Evolutionary conservation across 2,329 filamentous ascomycete genomes (phyloP).

Genomic region (Alternaria gaisen): DNA sequence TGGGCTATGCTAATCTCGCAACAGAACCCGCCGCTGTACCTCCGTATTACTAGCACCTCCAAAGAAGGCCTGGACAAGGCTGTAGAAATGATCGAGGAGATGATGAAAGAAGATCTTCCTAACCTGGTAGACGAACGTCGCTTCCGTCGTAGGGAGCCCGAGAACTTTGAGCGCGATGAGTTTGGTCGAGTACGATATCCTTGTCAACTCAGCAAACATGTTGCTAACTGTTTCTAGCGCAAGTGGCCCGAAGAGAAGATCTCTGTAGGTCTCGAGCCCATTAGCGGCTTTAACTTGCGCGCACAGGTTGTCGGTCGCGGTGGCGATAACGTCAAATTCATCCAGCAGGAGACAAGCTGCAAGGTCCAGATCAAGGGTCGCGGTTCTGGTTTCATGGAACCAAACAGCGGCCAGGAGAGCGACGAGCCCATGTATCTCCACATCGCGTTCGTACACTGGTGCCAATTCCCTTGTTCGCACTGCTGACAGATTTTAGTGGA

Average conservation of each 20-base stretch:
- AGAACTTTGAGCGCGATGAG: constrained; percentile 87
- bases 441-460: constrained; percentile 73
- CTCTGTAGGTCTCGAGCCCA: constrained; percentile 85
- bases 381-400: constrained; percentile 92
- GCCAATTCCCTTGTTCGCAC: constrained; percentile 4
- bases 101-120: constrained; percentile 95
- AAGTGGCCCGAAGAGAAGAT: constrained; percentile 99
- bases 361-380: constrained; percentile 98
- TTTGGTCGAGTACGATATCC: constrained; percentile 75
- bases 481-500: constrained; percentile 64
- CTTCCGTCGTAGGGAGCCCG: constrained; percentile 83
- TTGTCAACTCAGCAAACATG: neutral
- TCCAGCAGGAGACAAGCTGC: constrained; percentile 93
- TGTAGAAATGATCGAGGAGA: constrained; percentile 86
- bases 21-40: constrained; percentile 90
- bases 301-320: constrained; percentile 96
- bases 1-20: neutral
- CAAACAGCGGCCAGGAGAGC: constrained; percentile 85
- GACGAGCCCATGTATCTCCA: constrained; percentile 98
- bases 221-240: constrained; percentile 65
- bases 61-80: constrained; percentile 93
- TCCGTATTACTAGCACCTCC: constrained; percentile 91
- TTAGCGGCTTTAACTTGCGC: constrained; percentile 93
- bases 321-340: constrained; percentile 96
- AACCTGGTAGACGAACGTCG: constrained; percentile 94